Evolutionary conservation across 371 early-diverging fungal genomes (phyloP), one percentile per base, ranked within the genome.

Genomic region (Apophysomyces variabilis): DNA sequence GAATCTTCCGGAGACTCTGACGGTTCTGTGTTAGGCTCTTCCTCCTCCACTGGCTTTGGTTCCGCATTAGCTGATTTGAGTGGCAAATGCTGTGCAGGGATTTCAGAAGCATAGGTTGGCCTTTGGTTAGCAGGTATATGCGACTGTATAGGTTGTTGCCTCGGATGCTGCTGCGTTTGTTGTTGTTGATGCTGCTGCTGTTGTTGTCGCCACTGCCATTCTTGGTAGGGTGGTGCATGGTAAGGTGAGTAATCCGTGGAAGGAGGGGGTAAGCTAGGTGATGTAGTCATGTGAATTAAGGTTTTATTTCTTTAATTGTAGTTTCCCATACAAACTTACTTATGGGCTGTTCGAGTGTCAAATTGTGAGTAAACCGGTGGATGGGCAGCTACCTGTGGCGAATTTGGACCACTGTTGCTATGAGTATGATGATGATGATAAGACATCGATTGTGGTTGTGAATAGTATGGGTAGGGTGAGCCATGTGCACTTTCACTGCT

Each of bases 131-230:
- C 54, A 6, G 54, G 9, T 1, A 50, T 9, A 9, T 50, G 54
- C 21, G 54, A 50, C 54, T 50, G 54, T 50, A 50, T 21, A 47
- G 13, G 47, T 47, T 47, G 54, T 21, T 50, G 54, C 1, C 54
- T 50, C 21, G 16, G 54, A 9, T 50, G 7, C 21, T 50, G 21
- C 21, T 50, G 54, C 21, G 16, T 16, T 21, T 50, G 54, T 21
- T 50, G 54, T 26, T 50, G 54, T 21, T 50, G 54, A 7, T 50
- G 50, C 21, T 50, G 54, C 21, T 50, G 54, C 21, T 50, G 54
- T 11, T 50, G 54, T 5, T 50, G 54, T 50, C 54, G 54, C 54
- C 54, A 50, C 21, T 50, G 54, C 54, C 54, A 50, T 21, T 50
- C 54, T 21, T n/a, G 54, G 21, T 50, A 50, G 21, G 54, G 21